Base-by-base conservation (phyloP, 805 yeast genomes). In the Candida oleophila region DNA sequence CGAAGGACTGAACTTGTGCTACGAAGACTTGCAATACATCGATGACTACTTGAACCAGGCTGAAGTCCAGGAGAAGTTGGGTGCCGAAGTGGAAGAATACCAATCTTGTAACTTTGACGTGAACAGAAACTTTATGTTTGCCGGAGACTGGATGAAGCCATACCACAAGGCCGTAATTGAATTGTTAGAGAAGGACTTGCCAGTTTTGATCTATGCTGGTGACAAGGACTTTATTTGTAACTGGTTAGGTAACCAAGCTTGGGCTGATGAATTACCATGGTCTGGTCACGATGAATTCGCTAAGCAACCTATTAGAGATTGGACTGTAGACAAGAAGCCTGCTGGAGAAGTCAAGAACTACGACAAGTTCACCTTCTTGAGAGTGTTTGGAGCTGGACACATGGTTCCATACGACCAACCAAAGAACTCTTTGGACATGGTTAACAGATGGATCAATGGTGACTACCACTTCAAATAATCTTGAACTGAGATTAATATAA, bases 381-480 rank as follows among this genome's bases (percentile, higher is more conserved):
- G 96, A 66, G 82, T 90, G 7, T 90, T 76, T 60, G 94, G 81
- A 49, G 97, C 92, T 46, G 97, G 97, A 21, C 97, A 91, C 69
- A 90, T 91, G 97, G 96, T 89, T 52, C 97, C 97, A 19, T 85
- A 73, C 60, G 90, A 91, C 67, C 94, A 87, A 71, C 96, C 96
- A 30, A 83, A 80, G 59, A 75, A 76, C 58, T 73, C 96, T 3
- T 73, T 86, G 51, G 90, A 81, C 46, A 83, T 91, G 90, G 80
- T 91, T 53, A 87, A 88, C 73, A 78, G 87, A 65, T 91, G 97
- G 97, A 68, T 88, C 44, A 54, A 69, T 40, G 95, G 92, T 39
- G 85, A 86, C 62, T 78, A 71, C 54, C 56, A 64, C 14, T 55
- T 68, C 43, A 15, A 39, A 34, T 22, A 41, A 15, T 22, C 36